Evolutionary conservation across 495 filamentous ascomycete genomes (phyloP).

Genomic region (Penicillium waksmanii): DNA sequence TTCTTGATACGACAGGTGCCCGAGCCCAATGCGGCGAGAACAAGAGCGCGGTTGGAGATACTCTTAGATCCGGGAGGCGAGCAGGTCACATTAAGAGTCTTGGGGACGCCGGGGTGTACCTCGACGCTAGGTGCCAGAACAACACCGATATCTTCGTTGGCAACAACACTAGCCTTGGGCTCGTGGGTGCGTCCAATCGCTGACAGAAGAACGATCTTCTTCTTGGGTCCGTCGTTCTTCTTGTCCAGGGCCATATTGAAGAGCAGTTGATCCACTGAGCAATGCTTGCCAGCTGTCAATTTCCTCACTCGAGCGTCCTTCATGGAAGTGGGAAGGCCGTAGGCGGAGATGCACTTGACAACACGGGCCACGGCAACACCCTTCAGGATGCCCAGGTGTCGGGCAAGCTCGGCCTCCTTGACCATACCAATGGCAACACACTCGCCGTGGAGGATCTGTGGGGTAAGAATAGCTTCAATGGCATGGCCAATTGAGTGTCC

Average conservation of each 20-base stretch:
- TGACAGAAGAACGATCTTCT: slow-evolving; percentile 94
- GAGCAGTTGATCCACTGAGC: slow-evolving; percentile 86
- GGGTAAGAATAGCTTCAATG: slow-evolving; percentile 91
- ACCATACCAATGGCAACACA: slow-evolving; percentile 98
- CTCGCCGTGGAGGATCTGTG: slow-evolving; percentile 94
- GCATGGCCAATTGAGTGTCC: slow-evolving; percentile 98
- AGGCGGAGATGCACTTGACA: slow-evolving; percentile 90
- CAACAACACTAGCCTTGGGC: slow-evolving; percentile 81
- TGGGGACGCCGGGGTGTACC: slow-evolving; percentile 69
- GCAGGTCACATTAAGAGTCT: slow-evolving; percentile 68
- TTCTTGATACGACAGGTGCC: slow-evolving; percentile 89
- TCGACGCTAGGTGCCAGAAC: slow-evolving; percentile 81
- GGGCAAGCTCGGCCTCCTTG: slow-evolving; percentile 90
- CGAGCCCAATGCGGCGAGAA: slow-evolving; percentile 87
- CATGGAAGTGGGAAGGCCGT: slow-evolving; percentile 85
- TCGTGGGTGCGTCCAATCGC: slow-evolving; percentile 88
- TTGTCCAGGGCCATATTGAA: slow-evolving; percentile 97
- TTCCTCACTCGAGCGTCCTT: slow-evolving; percentile 83
- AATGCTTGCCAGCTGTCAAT: slow-evolving; percentile 83
- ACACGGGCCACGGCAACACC: slow-evolving; percentile 87
- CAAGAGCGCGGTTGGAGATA: slow-evolving; percentile 92
- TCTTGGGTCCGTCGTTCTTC: slow-evolving; percentile 95
- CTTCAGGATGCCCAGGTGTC: slow-evolving; percentile 85
- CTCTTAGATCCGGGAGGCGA: slow-evolving; percentile 96
- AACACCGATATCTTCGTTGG: slow-evolving; percentile 82